Evolutionary conservation across 2,329 filamentous ascomycete genomes (phyloP).

Genomic region (Tolypocladium guangdongense): DNA sequence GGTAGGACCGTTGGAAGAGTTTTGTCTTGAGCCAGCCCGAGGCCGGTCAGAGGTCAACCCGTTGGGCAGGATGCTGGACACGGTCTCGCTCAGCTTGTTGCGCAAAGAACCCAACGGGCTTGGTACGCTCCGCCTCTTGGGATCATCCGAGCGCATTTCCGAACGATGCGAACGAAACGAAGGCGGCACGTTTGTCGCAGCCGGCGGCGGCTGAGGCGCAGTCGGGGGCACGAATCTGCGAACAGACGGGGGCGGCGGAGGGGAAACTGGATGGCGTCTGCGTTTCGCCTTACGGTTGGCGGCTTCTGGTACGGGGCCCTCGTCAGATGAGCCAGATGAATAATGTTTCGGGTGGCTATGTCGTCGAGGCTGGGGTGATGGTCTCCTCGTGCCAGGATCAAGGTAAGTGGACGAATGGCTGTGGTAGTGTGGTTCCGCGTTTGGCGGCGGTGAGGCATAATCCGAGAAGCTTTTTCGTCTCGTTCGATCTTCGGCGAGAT

Average conservation of each 20-base stretch:
- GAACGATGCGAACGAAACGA: constrained; percentile 21
- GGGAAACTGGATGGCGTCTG: constrained; percentile 13
- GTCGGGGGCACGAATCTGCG: constrained; percentile 22
- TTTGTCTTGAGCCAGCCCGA: constrained; percentile 24
- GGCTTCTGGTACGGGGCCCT: constrained; percentile 18
- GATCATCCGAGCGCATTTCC: constrained; percentile 24
- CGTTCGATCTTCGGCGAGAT: constrained; percentile 28
- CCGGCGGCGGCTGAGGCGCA: constrained; percentile 16
- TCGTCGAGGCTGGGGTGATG: constrained; percentile 23
- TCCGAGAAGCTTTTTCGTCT: constrained; percentile 42
- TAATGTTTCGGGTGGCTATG: constrained; percentile 39
- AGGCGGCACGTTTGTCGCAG: constrained; percentile 11
- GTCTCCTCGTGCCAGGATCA: constrained; percentile 21
- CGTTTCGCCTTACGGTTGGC: constrained; percentile 13
- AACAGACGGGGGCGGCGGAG: constrained; percentile 18
- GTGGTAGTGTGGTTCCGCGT: constrained; percentile 16
- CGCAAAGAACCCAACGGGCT: constrained; percentile 28
- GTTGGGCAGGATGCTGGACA: constrained; percentile 31
- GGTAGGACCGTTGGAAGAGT: constrained; percentile 18
- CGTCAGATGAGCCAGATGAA: constrained; percentile 30
- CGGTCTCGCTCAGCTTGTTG: constrained; percentile 33
- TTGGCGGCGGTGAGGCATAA: constrained; percentile 27
- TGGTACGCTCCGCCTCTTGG: constrained; percentile 22
- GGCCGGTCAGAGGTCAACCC: constrained; percentile 22
- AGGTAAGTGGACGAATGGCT: constrained; percentile 20